A percentile compares a stretch with the other conserved stretches of the same genome.
phyloP scores from a whole-genome alignment of 2,329 filamentous ascomycete genomes.

The Colletotrichum gloeosporioides region DNA sequence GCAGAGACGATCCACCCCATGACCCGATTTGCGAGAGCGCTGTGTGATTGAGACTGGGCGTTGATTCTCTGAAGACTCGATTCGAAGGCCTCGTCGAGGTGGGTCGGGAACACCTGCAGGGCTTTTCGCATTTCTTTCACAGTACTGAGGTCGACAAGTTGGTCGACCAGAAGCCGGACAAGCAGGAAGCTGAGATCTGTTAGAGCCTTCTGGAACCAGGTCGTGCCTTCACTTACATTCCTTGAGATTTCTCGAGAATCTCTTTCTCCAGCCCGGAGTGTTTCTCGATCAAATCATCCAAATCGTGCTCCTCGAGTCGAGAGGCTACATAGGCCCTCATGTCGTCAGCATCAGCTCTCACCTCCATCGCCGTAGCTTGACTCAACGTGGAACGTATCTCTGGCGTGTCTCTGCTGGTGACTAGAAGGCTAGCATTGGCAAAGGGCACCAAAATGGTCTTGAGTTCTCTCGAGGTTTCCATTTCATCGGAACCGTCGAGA shows the following conservation, averaged over 20 bases:
- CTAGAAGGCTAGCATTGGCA: not conserved
- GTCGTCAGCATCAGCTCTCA: not conserved
- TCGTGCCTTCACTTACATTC: not conserved
- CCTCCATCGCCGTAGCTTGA: not conserved
- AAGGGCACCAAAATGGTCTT: not conserved
- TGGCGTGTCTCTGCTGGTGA: not conserved
- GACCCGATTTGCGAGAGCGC: fast-evolving
- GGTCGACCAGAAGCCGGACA: not conserved
- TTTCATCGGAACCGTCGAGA: not conserved
- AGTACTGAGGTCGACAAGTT: not conserved
- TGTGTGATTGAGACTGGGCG: not conserved
- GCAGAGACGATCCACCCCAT: not conserved
- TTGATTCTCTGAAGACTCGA: not conserved
- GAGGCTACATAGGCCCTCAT: not conserved
- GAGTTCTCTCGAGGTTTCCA: not conserved
- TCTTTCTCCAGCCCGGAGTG: not conserved
- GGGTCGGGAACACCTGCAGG: fast-evolving
- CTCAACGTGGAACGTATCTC: not conserved
- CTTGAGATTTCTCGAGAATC: not conserved
- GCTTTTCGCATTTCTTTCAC: not conserved
- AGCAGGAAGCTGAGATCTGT: not conserved
- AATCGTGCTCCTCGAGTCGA: not conserved
- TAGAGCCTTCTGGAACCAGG: no score
- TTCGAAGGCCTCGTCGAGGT: not conserved
- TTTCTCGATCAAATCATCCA: not conserved